phyloP scores from a whole-genome alignment of 2,329 filamentous ascomycete genomes.

The Aspergillus tanneri region DNA sequence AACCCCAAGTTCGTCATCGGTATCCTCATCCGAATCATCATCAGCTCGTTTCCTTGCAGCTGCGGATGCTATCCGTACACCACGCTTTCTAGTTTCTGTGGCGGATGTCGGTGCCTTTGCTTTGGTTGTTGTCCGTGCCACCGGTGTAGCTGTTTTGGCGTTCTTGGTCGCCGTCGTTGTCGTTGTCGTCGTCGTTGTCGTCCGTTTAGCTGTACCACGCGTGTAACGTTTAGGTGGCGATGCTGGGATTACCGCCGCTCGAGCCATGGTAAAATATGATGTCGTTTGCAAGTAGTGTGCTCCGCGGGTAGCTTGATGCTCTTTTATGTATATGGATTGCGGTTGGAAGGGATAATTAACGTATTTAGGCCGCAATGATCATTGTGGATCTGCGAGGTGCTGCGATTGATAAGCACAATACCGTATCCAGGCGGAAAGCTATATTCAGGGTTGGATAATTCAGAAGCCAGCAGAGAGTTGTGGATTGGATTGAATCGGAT shows the following conservation, averaged over 20 bases:
- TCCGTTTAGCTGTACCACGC: conserved; percentile 19
- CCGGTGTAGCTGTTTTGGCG: conserved; percentile 12
- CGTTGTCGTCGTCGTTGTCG: conserved; percentile 8
- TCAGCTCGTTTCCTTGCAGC: conserved; percentile 9
- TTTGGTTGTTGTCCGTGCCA: conserved; percentile 12
- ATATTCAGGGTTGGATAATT: conserved; percentile 1
- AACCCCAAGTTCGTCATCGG: conserved; percentile 28
- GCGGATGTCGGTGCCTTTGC: conserved; percentile 12
- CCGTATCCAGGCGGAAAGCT: not conserved
- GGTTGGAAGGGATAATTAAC: not conserved
- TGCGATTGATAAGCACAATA: not conserved
- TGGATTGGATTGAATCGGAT: not conserved
- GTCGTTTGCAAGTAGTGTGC: not conserved
- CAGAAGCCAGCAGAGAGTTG: not conserved
- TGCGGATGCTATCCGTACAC: conserved; percentile 8
- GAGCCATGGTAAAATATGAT: conserved; percentile 20
- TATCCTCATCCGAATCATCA: conserved; percentile 21
- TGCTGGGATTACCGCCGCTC: conserved; percentile 27
- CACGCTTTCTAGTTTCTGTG: conserved; percentile 15
- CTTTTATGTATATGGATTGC: conserved; percentile 4
- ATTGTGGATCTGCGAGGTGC: conserved; percentile 6
- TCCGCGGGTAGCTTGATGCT: not conserved
- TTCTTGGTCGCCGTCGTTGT: conserved; percentile 11
- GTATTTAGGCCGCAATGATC: conserved; percentile 5
- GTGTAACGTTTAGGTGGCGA: conserved; percentile 22